These are phyloP conservation scores for Cyberlindnera xishuangbannaensis DNA, from an alignment of 805 yeast genomes.

Conservation along the genomic window DNA sequence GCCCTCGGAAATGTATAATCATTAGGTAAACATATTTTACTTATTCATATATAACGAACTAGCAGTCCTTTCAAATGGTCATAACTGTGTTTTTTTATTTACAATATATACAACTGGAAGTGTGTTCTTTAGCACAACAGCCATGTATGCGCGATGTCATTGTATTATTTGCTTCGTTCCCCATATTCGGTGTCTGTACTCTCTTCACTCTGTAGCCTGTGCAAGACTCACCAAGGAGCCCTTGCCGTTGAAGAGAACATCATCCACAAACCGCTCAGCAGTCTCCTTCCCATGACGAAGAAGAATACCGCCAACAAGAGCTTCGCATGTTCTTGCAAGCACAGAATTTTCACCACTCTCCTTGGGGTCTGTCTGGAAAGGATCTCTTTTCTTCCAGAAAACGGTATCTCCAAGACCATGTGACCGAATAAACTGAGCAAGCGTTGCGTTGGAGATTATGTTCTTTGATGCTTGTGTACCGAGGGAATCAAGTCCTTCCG, in stretches of 20 bases:
- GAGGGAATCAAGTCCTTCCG: conserved; percentile 39
- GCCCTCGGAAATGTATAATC: background rate
- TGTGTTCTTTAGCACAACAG: too few relatives aligned
- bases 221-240: conserved; percentile 20
- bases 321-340: conserved; percentile 46
- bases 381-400: conserved; percentile 63
- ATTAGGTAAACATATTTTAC: too few relatives aligned
- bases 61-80: too few relatives aligned
- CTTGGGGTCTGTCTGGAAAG: conserved; percentile 36
- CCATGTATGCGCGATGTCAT: too few relatives aligned
- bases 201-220: too few relatives aligned
- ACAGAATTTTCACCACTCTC: conserved; percentile 53
- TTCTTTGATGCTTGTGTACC: conserved; percentile 51
- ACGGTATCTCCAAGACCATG: conserved; percentile 45
- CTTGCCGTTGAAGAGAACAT: conserved; percentile 33
- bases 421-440: conserved; percentile 47
- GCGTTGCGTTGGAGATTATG: conserved; percentile 42
- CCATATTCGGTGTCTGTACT: too few relatives aligned
- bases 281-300: conserved; percentile 51
- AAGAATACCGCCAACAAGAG: conserved; percentile 66
- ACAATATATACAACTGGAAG: too few relatives aligned
- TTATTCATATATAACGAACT: too few relatives aligned
- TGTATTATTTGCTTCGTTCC: too few relatives aligned
- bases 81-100: too few relatives aligned
- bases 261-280: conserved; percentile 55